A percentile compares a stretch with the other conserved stretches of the same genome.
Evolutionary conservation across 371 early-diverging fungal genomes (phyloP).

Genomic region (Lichtheimia ornata): DNA sequence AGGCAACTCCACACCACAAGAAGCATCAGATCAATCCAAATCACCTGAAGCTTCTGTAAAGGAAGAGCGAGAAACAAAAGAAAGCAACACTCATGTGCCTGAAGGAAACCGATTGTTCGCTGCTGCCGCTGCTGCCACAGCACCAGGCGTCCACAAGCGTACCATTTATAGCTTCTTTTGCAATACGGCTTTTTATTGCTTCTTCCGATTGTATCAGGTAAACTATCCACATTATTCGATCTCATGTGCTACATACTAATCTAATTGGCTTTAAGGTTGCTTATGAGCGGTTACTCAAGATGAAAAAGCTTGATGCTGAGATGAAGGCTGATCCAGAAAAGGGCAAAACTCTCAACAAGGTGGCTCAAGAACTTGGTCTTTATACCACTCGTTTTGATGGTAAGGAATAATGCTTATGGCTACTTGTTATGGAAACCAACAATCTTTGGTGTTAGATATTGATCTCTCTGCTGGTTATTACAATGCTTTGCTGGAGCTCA

Average conservation of each 20-base stretch:
- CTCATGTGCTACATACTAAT: too few relatives aligned
- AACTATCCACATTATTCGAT: background rate
- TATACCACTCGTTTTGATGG: conserved; percentile 58
- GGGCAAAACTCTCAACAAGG: conserved; percentile 67
- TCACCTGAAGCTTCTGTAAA: conserved; percentile 20
- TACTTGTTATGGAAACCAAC: background rate
- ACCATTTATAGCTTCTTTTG: conserved; percentile 64
- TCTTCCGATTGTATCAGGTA: conserved; percentile 88
- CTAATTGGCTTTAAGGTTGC: conserved; percentile 54
- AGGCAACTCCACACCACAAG: conserved; percentile 25
- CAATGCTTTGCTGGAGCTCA: conserved; percentile 69
- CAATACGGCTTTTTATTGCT: conserved; percentile 82
- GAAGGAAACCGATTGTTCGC: conserved; percentile 32
- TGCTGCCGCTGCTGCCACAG: conserved; percentile 58
- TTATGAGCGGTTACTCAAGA: conserved; percentile 77
- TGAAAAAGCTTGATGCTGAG: conserved; percentile 73
- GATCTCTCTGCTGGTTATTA: conserved; percentile 70
- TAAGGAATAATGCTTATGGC: conserved; percentile 15
- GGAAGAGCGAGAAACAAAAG: conserved; percentile 4
- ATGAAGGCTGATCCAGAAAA: conserved; percentile 58
- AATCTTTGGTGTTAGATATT: conserved; percentile 32
- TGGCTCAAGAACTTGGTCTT: conserved; percentile 82
- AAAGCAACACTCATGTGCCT: conserved; percentile 6
- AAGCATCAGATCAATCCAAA: background rate
- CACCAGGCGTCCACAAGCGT: conserved; percentile 36